Conservation (phyloP, 2,329 filamentous ascomycete genomes). For the Arachnomyces sp. region DNA sequence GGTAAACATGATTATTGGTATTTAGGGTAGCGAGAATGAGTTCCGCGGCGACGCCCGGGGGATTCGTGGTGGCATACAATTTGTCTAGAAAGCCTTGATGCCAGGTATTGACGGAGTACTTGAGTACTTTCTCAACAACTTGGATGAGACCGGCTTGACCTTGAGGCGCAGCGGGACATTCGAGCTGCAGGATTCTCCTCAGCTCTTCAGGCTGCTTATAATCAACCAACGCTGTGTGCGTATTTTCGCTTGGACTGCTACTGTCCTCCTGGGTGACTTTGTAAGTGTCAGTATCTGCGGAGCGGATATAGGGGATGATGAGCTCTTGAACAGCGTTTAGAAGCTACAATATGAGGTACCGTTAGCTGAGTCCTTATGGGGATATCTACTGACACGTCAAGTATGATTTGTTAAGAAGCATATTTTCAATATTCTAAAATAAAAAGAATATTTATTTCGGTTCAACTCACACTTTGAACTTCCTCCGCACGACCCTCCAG, state of each 20-base stretch:
- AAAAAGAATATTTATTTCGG: background rate
- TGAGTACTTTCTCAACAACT: constrained; percentile 61
- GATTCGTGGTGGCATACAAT: constrained; percentile 82
- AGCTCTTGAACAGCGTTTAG: constrained; percentile 34
- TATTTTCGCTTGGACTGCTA: constrained; percentile 53
- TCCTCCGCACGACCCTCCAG: constrained; percentile 29
- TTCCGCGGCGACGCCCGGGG: constrained; percentile 77
- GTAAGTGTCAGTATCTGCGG: constrained; percentile 31
- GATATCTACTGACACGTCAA: background rate
- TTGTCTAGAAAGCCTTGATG: constrained; percentile 96
- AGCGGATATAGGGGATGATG: constrained; percentile 37
- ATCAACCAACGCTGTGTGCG: constrained; percentile 56
- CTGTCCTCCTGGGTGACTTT: background rate
- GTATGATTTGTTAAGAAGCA: too few species aligned
- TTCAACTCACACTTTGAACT: constrained; percentile 32
- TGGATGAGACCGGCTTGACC: constrained; percentile 68
- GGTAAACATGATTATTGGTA: constrained; percentile 90
- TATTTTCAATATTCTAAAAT: background rate
- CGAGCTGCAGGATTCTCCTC: constrained; percentile 44
- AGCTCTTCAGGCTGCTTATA: constrained; percentile 51
- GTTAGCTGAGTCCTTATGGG: background rate
- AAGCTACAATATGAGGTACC: constrained; percentile 19
- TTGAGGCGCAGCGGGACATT: constrained; percentile 48
- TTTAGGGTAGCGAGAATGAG: constrained; percentile 78
- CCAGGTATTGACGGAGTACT: constrained; percentile 96